Base-by-base conservation (phyloP, 1,139 yeast genomes). In the Lodderomyces parapsilosis region DNA sequence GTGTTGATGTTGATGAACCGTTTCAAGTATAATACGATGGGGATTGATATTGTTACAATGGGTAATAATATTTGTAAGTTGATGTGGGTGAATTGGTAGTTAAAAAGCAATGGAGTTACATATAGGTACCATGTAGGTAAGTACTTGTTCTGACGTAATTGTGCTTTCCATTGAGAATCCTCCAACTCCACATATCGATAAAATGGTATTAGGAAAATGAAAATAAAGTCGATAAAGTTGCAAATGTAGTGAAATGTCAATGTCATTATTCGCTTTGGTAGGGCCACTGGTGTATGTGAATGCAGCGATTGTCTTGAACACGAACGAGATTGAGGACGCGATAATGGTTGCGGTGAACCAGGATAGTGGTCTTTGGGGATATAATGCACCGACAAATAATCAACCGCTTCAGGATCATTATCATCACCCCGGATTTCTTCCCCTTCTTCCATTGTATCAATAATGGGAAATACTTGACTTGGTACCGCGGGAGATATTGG, bases 181-280 rank as follows among this genome's bases (percentile, higher is more conserved):
- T 44, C 46, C 25, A 39, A 34, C 19, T 42, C 50, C 25, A 42
- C 39, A 27, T 47, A 41, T 38, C 36, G 30, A 41, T 43, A 42
- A 22, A 50, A 42, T 4, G 71, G 71, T 13, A 65, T 54, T 6
- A 62, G 41, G 2, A 58, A 38, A 11, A 53, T 53, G 19, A 60
- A 52, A 3, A 56, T 22, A n/a, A 51, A 34, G 38, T 63, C 62
- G 11, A 62, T 49, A 0, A 44, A 31, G 34, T 49, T 48, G 17
- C 57, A 44, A 14, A 56, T 25, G 1, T 41, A 7, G 45, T 58
- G 58, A 4, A 53, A 37, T 15, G 56, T 43, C n/a, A 53, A 52
- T 36, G 55, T 47, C 2, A 57, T 6, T 11, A 37, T 18, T 11
- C 32, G 41, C 33, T 35, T 20, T 4, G 43, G 43, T 14, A 35